A percentile compares a stretch with the other conserved stretches of the same genome.
Evolutionary conservation across 257 asterid species (phyloP).

Genomic region (Solanum arcanum): DNA sequence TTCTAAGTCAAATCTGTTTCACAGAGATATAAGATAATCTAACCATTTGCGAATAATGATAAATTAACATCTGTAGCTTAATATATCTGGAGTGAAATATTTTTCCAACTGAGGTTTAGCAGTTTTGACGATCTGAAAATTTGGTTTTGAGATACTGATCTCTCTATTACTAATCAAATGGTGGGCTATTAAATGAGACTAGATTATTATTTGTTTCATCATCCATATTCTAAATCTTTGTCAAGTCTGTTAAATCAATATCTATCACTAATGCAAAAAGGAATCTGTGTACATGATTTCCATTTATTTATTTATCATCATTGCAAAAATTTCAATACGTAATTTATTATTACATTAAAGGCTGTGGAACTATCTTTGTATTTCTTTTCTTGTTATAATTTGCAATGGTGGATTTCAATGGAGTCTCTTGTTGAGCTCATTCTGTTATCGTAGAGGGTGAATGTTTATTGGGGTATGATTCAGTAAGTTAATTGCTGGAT

Average conservation of each 20-base stretch:
- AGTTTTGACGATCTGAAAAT: background rate
- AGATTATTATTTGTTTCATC: background rate
- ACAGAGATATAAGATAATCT: background rate
- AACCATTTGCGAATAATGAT: background rate
- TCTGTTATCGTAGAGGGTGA: background rate
- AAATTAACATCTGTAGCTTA: too few relatives aligned
- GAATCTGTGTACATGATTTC: background rate
- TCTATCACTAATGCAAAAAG: background rate
- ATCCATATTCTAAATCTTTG: background rate
- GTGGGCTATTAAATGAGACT: background rate
- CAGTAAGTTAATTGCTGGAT: too few relatives aligned
- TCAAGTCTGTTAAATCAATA: background rate
- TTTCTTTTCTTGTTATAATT: background rate
- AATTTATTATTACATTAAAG: too few relatives aligned
- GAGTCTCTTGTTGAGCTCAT: background rate
- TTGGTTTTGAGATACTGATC: background rate
- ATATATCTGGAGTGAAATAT: background rate
- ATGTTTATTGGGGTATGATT: background rate
- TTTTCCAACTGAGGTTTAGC: background rate
- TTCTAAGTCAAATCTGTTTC: accelerated
- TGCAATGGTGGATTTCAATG: background rate
- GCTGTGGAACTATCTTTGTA: accelerated
- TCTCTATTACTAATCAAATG: background rate
- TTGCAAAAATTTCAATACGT: background rate
- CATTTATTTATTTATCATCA: background rate